These are phyloP conservation scores for Salix suchowensis DNA, from an alignment of 345 rosid species.

Conservation along the genomic window DNA sequence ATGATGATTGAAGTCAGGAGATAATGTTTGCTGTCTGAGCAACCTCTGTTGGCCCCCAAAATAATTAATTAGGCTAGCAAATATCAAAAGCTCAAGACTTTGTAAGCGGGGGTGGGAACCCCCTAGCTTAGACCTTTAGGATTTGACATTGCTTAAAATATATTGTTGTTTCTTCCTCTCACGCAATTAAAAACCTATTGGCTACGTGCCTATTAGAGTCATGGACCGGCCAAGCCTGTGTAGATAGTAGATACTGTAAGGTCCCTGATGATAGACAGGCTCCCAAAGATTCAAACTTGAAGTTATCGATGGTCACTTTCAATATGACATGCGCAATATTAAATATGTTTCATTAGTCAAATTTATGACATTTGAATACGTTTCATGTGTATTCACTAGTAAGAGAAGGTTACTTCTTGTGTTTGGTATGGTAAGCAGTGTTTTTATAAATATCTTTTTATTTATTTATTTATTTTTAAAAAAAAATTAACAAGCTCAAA, in stretches of 20 bases:
- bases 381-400: too few species aligned
- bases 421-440: too few species aligned
- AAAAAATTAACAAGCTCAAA: too few species aligned
- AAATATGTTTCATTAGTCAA: background rate
- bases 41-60: background rate
- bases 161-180: background rate
- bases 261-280: background rate
- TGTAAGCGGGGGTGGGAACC: background rate
- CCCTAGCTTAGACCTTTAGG: background rate
- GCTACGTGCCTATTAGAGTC: background rate
- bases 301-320: background rate
- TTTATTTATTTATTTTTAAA: too few species aligned
- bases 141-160: background rate
- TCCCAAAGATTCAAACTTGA: background rate
- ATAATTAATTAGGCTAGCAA: background rate
- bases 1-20: background rate
- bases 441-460: too few species aligned
- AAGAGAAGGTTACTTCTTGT: too few species aligned
- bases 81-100: background rate
- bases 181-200: background rate
- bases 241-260: background rate
- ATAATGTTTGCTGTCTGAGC: background rate
- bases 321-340: background rate
- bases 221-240: background rate
- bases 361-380: background rate